Conservation (phyloP, 192 early-diverging fungal genomes). For the Podila verticillata region DNA sequence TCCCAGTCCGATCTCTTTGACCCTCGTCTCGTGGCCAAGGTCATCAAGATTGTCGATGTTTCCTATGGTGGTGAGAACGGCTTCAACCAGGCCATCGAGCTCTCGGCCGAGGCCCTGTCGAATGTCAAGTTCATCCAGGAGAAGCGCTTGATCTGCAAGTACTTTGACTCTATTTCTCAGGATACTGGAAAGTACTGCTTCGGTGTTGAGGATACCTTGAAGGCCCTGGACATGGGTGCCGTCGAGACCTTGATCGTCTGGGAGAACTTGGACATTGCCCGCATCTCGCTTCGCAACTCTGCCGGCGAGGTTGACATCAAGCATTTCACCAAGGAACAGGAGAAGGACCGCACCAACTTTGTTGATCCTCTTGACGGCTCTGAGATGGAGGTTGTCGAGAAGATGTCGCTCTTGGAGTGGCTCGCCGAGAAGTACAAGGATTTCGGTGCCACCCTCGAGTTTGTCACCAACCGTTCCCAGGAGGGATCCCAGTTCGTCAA, state of each 20-base stretch:
- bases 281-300: constrained; percentile 82
- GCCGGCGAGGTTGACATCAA: constrained; percentile 67
- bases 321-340: constrained; percentile 88
- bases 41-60: constrained; percentile 96
- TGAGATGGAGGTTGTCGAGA: constrained; percentile 87
- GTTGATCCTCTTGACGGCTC: constrained; percentile 69
- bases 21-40: constrained; percentile 85
- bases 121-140: constrained; percentile 99
- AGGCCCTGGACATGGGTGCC: constrained; percentile 96
- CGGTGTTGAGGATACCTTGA: constrained; percentile 95
- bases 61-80: constrained; percentile 99
- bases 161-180: constrained; percentile 97
- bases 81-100: constrained; percentile 95
- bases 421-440: constrained; percentile 98
- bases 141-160: constrained; percentile 94
- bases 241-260: constrained; percentile 98
- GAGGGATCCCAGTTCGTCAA: constrained; percentile 98
- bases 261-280: constrained; percentile 90
- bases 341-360: constrained; percentile 81
- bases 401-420: constrained; percentile 93
- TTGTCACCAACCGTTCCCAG: constrained; percentile 94
- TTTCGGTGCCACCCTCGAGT: constrained; percentile 93
- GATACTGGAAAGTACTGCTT: constrained; percentile 97
- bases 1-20: constrained; percentile 97
- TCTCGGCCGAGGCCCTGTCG: constrained; percentile 88